phyloP scores from a whole-genome alignment of 164 flowering plant species.

The Liquidambar formosana region DNA sequence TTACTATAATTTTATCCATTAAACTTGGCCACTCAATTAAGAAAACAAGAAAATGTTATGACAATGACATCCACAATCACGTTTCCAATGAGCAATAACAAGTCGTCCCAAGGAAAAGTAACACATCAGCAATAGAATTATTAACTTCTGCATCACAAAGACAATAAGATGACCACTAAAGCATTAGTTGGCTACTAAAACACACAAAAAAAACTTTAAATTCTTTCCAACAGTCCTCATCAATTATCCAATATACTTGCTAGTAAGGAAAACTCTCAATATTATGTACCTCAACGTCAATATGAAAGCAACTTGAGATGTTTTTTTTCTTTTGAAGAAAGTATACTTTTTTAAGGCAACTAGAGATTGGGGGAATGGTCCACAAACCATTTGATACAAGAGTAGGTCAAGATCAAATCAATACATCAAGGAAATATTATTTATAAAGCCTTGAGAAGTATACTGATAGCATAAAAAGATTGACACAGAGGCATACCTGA shows the following conservation, averaged over 20 bases:
- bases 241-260: background rate
- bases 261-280: background rate
- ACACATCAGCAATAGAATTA: too few species aligned
- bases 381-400: background rate
- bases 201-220: background rate
- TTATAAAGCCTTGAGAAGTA: background rate
- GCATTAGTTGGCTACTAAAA: background rate
- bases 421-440: background rate
- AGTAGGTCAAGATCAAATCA: background rate
- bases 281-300: background rate
- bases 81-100: too few species aligned
- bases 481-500: slow-evolving; percentile 47
- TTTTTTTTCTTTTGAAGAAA: too few species aligned
- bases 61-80: too few species aligned
- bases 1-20: too few species aligned
- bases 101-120: too few species aligned
- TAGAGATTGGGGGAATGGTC: background rate
- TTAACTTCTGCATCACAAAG: too few species aligned
- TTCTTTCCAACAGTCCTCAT: background rate
- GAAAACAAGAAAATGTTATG: too few species aligned
- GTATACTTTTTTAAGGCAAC: too few species aligned
- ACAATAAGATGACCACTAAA: too few species aligned
- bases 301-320: background rate
- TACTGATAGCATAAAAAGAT: background rate
- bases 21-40: too few species aligned